Evolutionary conservation across 2,329 filamentous ascomycete species (phyloP), one percentile per base, ranked within the genome.

Genomic region (Pestalotiopsis sp.): DNA sequence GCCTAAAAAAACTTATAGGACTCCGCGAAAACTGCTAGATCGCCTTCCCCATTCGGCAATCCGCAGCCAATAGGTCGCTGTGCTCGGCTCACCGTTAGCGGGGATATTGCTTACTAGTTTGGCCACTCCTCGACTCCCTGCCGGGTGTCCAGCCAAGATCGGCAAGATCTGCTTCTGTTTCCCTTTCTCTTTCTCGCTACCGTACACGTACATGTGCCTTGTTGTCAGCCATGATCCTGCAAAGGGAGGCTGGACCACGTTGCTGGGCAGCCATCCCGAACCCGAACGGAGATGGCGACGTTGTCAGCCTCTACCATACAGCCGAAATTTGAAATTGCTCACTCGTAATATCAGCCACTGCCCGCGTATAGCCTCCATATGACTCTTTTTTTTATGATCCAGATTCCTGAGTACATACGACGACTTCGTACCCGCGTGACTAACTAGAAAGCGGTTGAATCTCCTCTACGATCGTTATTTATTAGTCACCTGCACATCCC

Each of bases 21-120:
- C 61, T 64, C 39, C 4, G 61, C 61, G n/a, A 58, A 52, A 13
- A 45, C 25, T 45, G 31, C 12, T 20, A 45, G 20, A 41, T 45
- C 20, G 38, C 61, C 61, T 64, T 64, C 61, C 61, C 13, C n/a
- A 45, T 64, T 31, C 61, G 23, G 61, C 39, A 64, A 64, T 64
- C 41, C 61, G 39, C 61, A 64, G 20, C 20, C 39, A 45, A 59
- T 59, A 59, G 23, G 61, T 52, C n/a, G 20, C 17, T 23, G 38
- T 31, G n/a, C 39, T 38, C 36, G 61, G 39, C 23, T 39, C n/a
- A 13, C 25, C 61, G 20, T 49, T 64, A 31, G 38, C 39, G 61
- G 61, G 57, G 38, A 38, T 25, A 25, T 23, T 38, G 17, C 25
- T 64, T 31, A 41, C 61, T 49, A 25, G 38, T 20, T 41, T 45